These are phyloP conservation scores for Plasmodium reichenowi DNA, from an alignment of 169 alveolate species.

Conservation along the genomic window DNA sequence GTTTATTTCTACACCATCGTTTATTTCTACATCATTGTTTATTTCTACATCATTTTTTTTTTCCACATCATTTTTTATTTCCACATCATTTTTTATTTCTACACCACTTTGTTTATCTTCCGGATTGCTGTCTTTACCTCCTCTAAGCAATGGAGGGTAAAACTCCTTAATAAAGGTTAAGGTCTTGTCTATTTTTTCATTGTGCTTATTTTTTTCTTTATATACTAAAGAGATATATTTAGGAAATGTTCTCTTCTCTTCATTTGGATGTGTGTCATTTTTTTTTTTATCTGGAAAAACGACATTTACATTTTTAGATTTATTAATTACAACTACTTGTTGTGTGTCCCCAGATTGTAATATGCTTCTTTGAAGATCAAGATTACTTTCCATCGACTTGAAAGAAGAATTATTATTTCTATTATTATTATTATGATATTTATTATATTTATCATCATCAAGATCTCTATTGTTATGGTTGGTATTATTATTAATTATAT, in stretches of 20 bases:
- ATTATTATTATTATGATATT: not conserved
- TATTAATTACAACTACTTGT: conserved; percentile 32
- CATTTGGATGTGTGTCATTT: not conserved
- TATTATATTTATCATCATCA: not conserved
- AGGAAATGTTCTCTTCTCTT: not conserved
- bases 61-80: too few species aligned
- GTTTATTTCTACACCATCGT: too few species aligned
- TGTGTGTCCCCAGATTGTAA: conserved; percentile 34
- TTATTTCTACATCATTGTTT: too few species aligned
- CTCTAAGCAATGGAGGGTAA: conserved; percentile 23
- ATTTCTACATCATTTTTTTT: too few species aligned
- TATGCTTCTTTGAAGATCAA: conserved; percentile 28
- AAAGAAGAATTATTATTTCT: not conserved
- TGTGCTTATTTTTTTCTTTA: conserved; percentile 23
- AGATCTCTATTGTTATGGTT: not conserved
- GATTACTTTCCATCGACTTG: conserved; percentile 10
- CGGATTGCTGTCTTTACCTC: not conserved
- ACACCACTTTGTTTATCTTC: not conserved
- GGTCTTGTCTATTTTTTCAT: conserved; percentile 32
- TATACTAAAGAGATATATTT: conserved; percentile 29
- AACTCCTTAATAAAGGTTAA: conserved; percentile 27
- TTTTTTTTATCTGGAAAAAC: conserved; percentile 7
- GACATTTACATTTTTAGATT: conserved; percentile 52
- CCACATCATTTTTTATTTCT: too few species aligned
- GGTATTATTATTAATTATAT: not conserved